phyloP scores from a whole-genome alignment of 176 grass and related monocot genomes.

The Eleusine coracana region DNA sequence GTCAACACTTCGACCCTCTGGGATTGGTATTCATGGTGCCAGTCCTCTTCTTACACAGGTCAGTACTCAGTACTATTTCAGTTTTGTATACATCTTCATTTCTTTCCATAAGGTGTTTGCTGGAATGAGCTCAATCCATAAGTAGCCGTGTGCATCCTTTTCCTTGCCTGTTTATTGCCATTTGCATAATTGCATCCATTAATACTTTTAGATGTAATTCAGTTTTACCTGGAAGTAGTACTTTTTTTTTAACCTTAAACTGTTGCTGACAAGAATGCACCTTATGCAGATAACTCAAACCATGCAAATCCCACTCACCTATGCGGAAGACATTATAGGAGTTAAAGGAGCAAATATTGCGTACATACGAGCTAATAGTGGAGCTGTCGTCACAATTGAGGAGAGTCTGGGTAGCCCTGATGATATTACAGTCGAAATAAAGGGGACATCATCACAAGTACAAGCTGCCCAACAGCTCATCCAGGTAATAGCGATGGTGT shows the following conservation, averaged over 20 bases:
- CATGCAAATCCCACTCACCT: constrained; percentile 98
- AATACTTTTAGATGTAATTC: not conserved
- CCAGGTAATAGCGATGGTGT: constrained; percentile 51
- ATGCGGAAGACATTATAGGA: constrained; percentile 97
- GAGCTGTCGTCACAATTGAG: constrained; percentile 84
- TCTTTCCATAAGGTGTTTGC: constrained; percentile 16
- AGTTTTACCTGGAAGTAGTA: not conserved
- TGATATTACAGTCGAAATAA: constrained; percentile 99
- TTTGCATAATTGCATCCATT: constrained; percentile 21
- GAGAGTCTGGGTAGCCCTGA: constrained; percentile 80
- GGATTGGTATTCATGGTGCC: constrained; percentile 60
- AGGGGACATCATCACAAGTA: constrained; percentile 90
- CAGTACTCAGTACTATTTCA: constrained; percentile 14
- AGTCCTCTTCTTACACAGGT: constrained; percentile 84
- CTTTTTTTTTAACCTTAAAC: constrained; percentile 3
- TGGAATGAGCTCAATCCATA: not conserved
- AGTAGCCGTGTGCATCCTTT: not conserved
- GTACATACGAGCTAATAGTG: constrained; percentile 87
- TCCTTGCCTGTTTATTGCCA: constrained; percentile 24
- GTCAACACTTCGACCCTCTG: constrained; percentile 64
- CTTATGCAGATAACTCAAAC: constrained; percentile 82
- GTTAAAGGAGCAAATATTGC: constrained; percentile 88
- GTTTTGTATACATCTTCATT: constrained; percentile 37
- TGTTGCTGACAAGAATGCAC: constrained; percentile 43
- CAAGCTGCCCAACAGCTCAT: constrained; percentile 89